Conservation (phyloP, 1,284 basidiomycete species). For the Apiotrichum domesticum region DNA sequence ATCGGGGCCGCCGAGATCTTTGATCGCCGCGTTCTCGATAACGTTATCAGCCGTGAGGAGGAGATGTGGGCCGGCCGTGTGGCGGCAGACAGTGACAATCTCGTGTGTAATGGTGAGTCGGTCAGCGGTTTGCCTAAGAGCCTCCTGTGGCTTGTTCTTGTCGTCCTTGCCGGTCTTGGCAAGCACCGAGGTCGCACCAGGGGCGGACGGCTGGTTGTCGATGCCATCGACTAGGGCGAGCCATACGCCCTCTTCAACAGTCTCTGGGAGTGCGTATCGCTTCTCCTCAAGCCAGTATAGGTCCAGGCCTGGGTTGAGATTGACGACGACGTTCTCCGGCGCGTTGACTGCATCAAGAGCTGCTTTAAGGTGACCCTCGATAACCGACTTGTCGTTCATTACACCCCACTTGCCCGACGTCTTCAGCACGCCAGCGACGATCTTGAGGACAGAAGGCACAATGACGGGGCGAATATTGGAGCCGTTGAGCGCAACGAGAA, state of each 20-base stretch:
- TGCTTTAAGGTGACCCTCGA: constrained; percentile 10
- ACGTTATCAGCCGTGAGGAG: constrained; percentile 12
- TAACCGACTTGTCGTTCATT: constrained; percentile 8
- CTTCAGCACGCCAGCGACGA: constrained; percentile 13
- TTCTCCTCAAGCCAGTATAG: constrained; percentile 15
- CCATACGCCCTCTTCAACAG: constrained; percentile 17
- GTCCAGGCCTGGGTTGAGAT: constrained; percentile 16
- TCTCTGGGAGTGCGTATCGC: constrained; percentile 12
- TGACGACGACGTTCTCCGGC: constrained; percentile 4
- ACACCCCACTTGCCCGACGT: constrained; percentile 6
- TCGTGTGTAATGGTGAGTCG: constrained; percentile 15
- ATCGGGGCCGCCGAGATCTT: constrained; percentile 16
- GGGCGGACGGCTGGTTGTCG: constrained; percentile 11
- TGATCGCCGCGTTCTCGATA: constrained; percentile 7
- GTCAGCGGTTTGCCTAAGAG: constrained; percentile 12
- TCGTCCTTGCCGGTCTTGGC: constrained; percentile 6
- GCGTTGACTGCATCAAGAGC: constrained; percentile 11
- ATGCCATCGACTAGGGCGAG: constrained; percentile 17
- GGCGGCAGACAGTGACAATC: constrained; percentile 14
- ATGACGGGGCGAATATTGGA: constrained; percentile 15
- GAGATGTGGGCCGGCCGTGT: constrained; percentile 13
- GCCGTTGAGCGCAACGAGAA: constrained; percentile 13
- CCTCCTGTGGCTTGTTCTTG: constrained; percentile 2
- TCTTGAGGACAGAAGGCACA: constrained; percentile 15
- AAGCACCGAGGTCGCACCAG: not conserved